A percentile compares a stretch with the other conserved stretches of the same genome.
Evolutionary conservation across 1,284 basidiomycete species (phyloP).

Genomic region (Rhodotorula sp.): DNA sequence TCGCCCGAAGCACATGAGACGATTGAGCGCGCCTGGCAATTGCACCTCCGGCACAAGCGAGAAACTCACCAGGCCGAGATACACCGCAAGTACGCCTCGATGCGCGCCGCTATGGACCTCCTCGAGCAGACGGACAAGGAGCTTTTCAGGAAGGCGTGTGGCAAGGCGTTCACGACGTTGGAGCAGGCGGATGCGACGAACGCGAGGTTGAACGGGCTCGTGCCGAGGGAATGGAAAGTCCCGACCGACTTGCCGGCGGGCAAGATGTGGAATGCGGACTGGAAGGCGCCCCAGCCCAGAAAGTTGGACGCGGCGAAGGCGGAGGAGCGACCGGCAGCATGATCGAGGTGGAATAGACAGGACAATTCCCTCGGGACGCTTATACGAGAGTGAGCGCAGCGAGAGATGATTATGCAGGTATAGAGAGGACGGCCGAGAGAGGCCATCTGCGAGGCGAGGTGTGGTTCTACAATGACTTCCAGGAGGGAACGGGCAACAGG

Average conservation of each 20-base stretch:
- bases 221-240: constrained; percentile 37
- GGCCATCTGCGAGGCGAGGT: neutral
- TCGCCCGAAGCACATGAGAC: constrained; percentile 80
- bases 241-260: constrained; percentile 36
- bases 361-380: neutral
- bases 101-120: constrained; percentile 42
- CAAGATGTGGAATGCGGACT: constrained; percentile 34
- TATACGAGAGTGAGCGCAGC: neutral
- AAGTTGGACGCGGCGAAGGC: neutral
- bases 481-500: neutral
- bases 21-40: constrained; percentile 85
- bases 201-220: constrained; percentile 33
- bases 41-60: constrained; percentile 72
- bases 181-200: constrained; percentile 31
- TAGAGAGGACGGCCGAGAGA: neutral
- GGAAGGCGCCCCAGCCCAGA: constrained; percentile 31
- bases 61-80: constrained; percentile 55
- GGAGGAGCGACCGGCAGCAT: constrained; percentile 3
- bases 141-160: constrained; percentile 31
- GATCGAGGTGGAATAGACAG: neutral
- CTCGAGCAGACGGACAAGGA: constrained; percentile 37
- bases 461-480: constrained; percentile 1
- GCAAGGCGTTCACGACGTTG: constrained; percentile 41
- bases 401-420: neutral
- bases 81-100: constrained; percentile 35